Conservation (phyloP, 1,139 yeast species). For the Kodamaea suecica region DNA sequence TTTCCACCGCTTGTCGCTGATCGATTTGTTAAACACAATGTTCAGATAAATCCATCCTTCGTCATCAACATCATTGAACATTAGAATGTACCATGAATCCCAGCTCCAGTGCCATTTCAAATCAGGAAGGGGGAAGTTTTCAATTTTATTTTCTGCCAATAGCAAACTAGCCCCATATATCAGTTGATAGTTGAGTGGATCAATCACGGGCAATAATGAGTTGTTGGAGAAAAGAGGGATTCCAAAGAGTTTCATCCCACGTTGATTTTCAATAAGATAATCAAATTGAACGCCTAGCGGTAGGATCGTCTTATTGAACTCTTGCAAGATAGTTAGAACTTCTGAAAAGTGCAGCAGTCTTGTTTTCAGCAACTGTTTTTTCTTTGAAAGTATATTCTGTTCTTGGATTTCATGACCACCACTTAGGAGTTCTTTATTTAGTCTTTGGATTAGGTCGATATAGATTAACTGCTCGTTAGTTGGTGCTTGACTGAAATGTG, state of each 20-base stretch:
- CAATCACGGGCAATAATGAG: slow-evolving; percentile 55
- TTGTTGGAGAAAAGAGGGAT: slow-evolving; percentile 56
- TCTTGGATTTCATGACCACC: not conserved
- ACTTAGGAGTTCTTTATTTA: not conserved
- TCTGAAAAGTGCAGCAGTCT: slow-evolving; percentile 9
- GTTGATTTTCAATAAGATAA: slow-evolving; percentile 60
- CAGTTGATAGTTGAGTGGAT: slow-evolving; percentile 51
- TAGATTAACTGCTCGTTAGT: not conserved
- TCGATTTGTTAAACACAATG: slow-evolving; percentile 41
- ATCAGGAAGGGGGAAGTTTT: slow-evolving; percentile 60
- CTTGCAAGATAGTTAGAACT: slow-evolving; percentile 8
- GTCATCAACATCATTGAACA: slow-evolving; percentile 71
- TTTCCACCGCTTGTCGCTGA: slow-evolving; percentile 53
- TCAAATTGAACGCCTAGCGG: slow-evolving; percentile 27
- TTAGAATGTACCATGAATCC: slow-evolving; percentile 69
- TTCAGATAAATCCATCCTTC: slow-evolving; percentile 73
- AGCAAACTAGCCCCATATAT: slow-evolving; percentile 27
- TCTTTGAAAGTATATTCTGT: not conserved
- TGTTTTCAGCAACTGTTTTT: too few relatives aligned
- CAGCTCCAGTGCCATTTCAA: slow-evolving; percentile 70
- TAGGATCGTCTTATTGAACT: slow-evolving; percentile 12
- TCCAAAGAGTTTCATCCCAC: slow-evolving; percentile 67
- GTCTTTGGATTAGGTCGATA: not conserved
- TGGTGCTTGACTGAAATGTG: too few relatives aligned
- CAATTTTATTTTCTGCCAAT: slow-evolving; percentile 29